Base-by-base conservation (phyloP, 2,329 filamentous ascomycete species). In the Colletotrichum gloeosporioides region DNA sequence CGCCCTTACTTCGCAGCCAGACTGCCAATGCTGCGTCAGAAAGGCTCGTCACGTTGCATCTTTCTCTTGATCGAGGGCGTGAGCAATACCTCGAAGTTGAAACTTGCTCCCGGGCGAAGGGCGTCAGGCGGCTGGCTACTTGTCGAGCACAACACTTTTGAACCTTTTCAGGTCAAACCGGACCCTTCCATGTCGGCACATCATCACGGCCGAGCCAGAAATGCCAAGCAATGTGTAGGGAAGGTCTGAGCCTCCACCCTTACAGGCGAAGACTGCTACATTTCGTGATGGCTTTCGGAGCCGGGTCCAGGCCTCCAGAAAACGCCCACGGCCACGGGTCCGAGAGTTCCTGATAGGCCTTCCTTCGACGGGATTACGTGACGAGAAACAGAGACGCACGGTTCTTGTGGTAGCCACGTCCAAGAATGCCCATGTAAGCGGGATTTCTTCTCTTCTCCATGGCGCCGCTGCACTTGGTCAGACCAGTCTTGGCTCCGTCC, bases 391-490 rank as follows among this genome's bases (percentile, higher is more conserved):
- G 29, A 61, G 57, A 53, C 59, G 31, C n/a, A 4, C 39, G 15
- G 32, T 69, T 32, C 34, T 49, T 31, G 34, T 34, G 49, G 10
- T 27, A 36, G 27, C 34, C 34, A 65, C 62, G n/a, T 18, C 49
- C 64, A 59, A 55, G 22, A 36, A 53, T 36, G 18, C 13, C 62
- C 22, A 15, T 27, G 29, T 15, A 18, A 7, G 57, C 55, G 16
- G 32, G 15, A 34, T 9, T 49, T 32, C 34, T 27, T 69, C 67
- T n/a, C 44, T 31, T 27, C 27, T 49, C 36, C 22, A 32, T 74
- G 49, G 71, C 34, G 59, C 59, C 71, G 59, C 70, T 74, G 65
- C 65, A 61, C 59, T 29, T 74, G 70, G 70, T 31, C 49, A 69
- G 32, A 49, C 44, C 71, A 10, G 31, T 36, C 65, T 61, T 65